A percentile compares a stretch with the other conserved stretches of the same genome.
Evolutionary conservation across 2,329 filamentous ascomycete species (phyloP).

Genomic region (Phoma sp.): DNA sequence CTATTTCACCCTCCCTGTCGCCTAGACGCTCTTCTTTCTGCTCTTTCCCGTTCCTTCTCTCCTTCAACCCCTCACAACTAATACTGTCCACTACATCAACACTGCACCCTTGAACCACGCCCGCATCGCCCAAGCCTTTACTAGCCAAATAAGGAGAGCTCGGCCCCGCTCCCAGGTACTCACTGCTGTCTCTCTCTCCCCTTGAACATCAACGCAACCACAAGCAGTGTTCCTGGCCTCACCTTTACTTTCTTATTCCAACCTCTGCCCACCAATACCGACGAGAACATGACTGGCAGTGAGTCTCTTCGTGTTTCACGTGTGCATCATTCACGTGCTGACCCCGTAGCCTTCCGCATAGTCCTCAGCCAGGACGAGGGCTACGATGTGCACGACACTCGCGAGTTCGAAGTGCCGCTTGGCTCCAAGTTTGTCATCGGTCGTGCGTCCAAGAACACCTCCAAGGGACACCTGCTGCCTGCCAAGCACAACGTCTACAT

Average conservation of each 20-base stretch:
- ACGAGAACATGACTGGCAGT: conserved; percentile 26
- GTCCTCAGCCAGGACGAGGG: conserved; percentile 44
- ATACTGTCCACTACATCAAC: not conserved
- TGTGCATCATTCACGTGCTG: conserved; percentile 11
- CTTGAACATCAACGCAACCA: not conserved
- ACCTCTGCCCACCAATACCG: too few relatives aligned
- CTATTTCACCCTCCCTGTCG: conserved; percentile 7
- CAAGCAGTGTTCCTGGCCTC: not conserved
- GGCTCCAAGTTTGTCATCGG: conserved; percentile 46
- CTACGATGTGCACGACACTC: conserved; percentile 48
- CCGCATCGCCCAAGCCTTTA: not conserved
- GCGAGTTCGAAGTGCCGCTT: conserved; percentile 39
- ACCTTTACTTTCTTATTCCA: not conserved
- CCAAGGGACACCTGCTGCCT: conserved; percentile 51
- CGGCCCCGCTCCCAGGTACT: conserved; percentile 6
- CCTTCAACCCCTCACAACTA: not conserved
- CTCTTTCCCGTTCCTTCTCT: not conserved
- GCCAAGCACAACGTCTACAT: conserved; percentile 68
- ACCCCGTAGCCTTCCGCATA: conserved; percentile 36
- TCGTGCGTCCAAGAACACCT: conserved; percentile 50
- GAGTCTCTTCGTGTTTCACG: conserved; percentile 5
- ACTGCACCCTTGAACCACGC: not conserved
- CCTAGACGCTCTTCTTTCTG: not conserved
- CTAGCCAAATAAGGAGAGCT: conserved; percentile 9
- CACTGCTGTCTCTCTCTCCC: not conserved